These are phyloP conservation scores for Chytriomyces sp. DNA, from an alignment of 192 early-diverging fungal species.

Conservation along the genomic window DNA sequence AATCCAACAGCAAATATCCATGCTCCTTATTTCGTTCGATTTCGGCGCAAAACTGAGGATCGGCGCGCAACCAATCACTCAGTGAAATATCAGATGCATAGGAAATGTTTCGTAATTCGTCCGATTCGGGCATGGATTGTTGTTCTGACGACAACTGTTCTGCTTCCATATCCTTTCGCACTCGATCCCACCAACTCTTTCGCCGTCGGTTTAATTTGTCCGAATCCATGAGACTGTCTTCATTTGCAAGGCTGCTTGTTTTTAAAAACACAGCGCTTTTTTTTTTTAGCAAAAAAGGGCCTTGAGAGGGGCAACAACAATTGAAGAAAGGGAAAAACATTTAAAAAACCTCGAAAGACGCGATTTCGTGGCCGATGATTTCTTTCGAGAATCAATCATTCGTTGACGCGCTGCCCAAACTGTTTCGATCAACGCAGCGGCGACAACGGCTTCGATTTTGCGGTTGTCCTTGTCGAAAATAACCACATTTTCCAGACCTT, in stretches of 20 bases:
- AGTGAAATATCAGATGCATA: background rate
- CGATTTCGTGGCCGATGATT: background rate
- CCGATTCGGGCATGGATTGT: no score
- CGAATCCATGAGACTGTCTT: no score
- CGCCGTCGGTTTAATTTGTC: background rate
- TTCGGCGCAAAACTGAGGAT: conserved; percentile 1
- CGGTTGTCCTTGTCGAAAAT: conserved; percentile 6
- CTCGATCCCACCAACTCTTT: conserved; percentile 11
- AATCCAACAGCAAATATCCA: background rate
- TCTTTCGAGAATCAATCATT: background rate
- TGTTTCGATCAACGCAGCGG: background rate
- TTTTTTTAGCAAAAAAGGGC: background rate
- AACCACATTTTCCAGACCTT: conserved; percentile 10
- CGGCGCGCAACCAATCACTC: background rate
- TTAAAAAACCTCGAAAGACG: no score
- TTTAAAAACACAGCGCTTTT: background rate
- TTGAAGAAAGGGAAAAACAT: background rate
- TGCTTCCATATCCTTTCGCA: background rate
- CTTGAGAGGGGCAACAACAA: background rate
- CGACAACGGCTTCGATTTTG: background rate
- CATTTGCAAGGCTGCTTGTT: no score
- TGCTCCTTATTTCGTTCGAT: background rate
- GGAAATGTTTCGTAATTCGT: background rate
- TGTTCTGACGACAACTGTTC: no score
- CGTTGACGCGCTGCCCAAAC: conserved; percentile 24